Conservation (phyloP, 768 basidiomycete species). For the Psilocybe cyanescens region DNA sequence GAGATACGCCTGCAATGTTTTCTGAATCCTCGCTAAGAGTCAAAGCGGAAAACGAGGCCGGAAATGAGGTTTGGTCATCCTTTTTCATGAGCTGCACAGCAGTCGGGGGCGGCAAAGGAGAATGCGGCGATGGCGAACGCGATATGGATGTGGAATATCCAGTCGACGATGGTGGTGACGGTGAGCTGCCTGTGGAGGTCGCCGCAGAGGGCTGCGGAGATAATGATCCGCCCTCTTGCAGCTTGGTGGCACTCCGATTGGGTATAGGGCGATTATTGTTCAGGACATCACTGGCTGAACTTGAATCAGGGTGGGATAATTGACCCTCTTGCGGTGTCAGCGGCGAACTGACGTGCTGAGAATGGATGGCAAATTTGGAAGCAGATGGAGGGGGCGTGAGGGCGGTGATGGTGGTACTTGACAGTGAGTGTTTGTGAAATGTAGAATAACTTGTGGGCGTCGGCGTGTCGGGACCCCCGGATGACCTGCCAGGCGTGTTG, state of each 20-base stretch:
- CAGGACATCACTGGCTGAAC: background rate
- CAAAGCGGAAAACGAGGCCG: constrained; percentile 21
- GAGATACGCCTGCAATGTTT: background rate
- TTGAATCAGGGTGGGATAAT: background rate
- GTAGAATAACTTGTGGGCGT: constrained; percentile 38
- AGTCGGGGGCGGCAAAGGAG: constrained; percentile 35
- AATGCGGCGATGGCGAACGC: constrained; percentile 49
- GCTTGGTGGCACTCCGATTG: background rate
- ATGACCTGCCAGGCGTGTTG: constrained; percentile 26
- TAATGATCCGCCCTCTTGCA: constrained; percentile 6
- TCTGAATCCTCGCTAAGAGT: constrained; percentile 9
- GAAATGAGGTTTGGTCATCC: constrained; percentile 12
- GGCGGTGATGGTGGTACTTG: constrained; percentile 52
- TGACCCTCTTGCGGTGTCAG: constrained; percentile 21
- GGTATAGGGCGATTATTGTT: background rate
- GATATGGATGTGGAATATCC: constrained; percentile 59
- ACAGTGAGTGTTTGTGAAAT: constrained; percentile 42
- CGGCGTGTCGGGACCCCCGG: constrained; percentile 44
- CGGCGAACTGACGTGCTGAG: constrained; percentile 22
- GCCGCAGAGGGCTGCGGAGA: constrained; percentile 24
- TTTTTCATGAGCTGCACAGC: constrained; percentile 30
- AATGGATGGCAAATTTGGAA: constrained; percentile 17
- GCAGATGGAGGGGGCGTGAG: constrained; percentile 30
- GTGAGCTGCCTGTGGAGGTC: constrained; percentile 54
- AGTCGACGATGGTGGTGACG: constrained; percentile 60